phyloP scores from a whole-genome alignment of 2,329 filamentous ascomycete species.

The Epichloe gansuensis region DNA sequence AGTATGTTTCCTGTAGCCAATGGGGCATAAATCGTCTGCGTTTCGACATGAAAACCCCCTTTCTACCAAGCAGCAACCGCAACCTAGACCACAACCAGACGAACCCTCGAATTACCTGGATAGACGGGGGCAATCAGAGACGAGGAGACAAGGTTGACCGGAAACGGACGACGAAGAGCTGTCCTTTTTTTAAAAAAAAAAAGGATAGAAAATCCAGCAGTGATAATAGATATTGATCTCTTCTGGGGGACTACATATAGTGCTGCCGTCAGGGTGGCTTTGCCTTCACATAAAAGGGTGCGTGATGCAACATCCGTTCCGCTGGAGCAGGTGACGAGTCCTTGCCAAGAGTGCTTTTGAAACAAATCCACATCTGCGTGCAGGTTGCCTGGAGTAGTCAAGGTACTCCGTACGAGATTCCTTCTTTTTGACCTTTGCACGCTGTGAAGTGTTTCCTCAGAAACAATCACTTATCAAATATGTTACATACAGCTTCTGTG shows the following conservation, averaged over 20 bases:
- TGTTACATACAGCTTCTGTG: too few relatives aligned
- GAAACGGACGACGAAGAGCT: not conserved
- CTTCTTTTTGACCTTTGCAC: too few relatives aligned
- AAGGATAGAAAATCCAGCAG: not conserved
- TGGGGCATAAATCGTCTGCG: not conserved
- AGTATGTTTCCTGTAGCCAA: slow-evolving; percentile 24
- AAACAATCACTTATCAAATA: too few relatives aligned
- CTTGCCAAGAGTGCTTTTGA: not conserved
- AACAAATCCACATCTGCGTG: too few relatives aligned
- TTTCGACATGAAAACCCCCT: too few relatives aligned
- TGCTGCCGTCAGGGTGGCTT: not conserved
- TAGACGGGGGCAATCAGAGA: not conserved
- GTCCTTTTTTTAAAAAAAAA: too few relatives aligned
- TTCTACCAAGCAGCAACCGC: too few relatives aligned
- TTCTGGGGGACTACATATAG: not conserved
- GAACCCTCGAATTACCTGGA: not conserved
- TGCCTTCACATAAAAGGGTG: not conserved
- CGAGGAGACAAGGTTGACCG: not conserved
- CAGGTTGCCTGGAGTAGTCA: too few relatives aligned
- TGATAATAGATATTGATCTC: not conserved
- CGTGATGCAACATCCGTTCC: not conserved
- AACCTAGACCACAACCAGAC: not conserved
- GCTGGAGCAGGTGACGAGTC: not conserved
- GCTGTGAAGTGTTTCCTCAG: too few relatives aligned
- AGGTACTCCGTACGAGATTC: too few relatives aligned